Evolutionary conservation across 306 rosid genomes (phyloP), one percentile per base, ranked within the genome.

Genomic region (Biancaea sappan): DNA sequence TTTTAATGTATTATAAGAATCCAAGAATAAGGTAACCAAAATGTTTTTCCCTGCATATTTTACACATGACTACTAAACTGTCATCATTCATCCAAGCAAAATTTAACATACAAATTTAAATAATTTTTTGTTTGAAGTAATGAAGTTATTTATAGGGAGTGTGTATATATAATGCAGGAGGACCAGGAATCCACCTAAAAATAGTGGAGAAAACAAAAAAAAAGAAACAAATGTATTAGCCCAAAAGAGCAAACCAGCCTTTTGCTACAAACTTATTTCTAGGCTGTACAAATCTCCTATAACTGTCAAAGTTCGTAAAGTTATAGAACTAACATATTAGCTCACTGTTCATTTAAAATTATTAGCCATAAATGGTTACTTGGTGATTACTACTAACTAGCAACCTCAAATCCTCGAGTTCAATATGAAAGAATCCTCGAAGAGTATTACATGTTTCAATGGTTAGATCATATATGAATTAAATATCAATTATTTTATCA

Each of bases 301-400:
- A 79, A 31, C 25, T 71, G 82, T 24, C 59, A 62, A 47, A 60
- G 69, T 16, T 29, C 19, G 68, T 51, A 63, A 53, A 52, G 3
- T 6, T 59, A 60, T 47, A 48, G 19, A 26, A 41, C n/a, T 62
- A 61, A 47, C 22, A 47, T 4, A 47, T 47, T 21, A 47, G 53
- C 22, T n/a, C 53, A 47, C 9, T 47, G n/a, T 67, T 67, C 59
- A 67, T 16, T 67, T 67, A 48, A 56, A 73, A 18, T 50, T 34
- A 54, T 66, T 46, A 15, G 64, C 32, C 51, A 48, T 21, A 19
- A 26, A 4, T 24, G 32, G 15, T 11, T 10, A 32, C 22, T 41
- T 78, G 66, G 57, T 64, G 35, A 71, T 61, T 43, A 41, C 40
- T 21, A 48, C 66, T 24, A 50, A 58, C 76, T 21, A 48, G 71